Percentiles rank a stretch among this genome's conserved stretches.
Conservation (phyloP, 352 stramenopile genomes). For the Salisapilia sapeloensis region DNA sequence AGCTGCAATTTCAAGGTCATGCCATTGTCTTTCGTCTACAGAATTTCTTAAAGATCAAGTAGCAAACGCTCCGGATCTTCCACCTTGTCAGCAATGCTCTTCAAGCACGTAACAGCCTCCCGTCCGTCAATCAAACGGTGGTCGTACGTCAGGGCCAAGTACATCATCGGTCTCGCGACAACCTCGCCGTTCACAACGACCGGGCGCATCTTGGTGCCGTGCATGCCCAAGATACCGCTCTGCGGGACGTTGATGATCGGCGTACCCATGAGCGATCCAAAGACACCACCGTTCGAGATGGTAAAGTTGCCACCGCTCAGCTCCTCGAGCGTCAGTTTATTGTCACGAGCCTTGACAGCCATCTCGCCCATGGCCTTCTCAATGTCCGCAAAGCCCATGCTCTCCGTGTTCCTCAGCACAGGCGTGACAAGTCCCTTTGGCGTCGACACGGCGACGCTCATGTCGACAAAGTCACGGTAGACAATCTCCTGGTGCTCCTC, state of each 20-base stretch:
- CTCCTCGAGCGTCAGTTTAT: conserved; percentile 72
- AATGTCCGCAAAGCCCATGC: conserved; percentile 96
- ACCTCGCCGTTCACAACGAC: conserved; percentile 92
- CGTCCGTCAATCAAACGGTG: conserved; percentile 97
- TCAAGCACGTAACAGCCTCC: conserved; percentile 97
- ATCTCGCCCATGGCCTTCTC: conserved; percentile 94
- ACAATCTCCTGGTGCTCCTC: conserved; percentile 96
- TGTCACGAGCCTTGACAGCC: conserved; percentile 50
- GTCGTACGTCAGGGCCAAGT: conserved; percentile 98
- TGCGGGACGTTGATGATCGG: conserved; percentile 99
- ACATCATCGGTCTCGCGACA: conserved; percentile 98
- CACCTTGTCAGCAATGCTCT: conserved; percentile 96
- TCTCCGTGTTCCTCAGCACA: conserved; percentile 95
- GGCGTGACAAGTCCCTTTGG: conserved; percentile 96
- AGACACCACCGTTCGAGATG: conserved; percentile 98
- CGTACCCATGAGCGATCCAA: conserved; percentile 97
- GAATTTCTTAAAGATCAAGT: conserved; percentile 82
- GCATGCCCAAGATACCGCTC: conserved; percentile 98
- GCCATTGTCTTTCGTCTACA: background rate
- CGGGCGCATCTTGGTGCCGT: conserved; percentile 95
- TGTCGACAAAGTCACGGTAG: conserved; percentile 97
- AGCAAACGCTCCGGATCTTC: conserved; percentile 91
- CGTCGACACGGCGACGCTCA: conserved; percentile 95
- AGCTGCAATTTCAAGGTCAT: too few species aligned
- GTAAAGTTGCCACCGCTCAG: conserved; percentile 97